A percentile compares a stretch with the other conserved stretches of the same genome.
phyloP scores from a whole-genome alignment of 306 rosid species.

The Acacia acuminata region DNA sequence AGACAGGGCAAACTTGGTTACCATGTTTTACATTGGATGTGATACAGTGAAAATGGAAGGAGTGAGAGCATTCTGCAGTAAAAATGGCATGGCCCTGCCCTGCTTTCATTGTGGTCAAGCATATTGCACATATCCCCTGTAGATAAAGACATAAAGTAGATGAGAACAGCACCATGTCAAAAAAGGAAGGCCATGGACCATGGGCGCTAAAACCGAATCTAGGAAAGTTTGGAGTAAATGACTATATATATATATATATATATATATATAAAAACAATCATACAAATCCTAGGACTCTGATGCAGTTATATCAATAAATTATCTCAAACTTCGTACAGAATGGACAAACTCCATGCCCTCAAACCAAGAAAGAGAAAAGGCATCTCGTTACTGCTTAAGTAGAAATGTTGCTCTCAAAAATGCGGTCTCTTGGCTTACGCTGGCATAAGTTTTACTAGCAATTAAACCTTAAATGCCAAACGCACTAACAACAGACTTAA shows the following conservation, averaged over 20 bases:
- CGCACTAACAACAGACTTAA: background rate
- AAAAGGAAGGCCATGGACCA: background rate
- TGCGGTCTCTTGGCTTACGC: background rate
- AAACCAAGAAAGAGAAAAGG: background rate
- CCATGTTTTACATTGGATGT: conserved; percentile 97
- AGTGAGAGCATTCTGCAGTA: conserved; percentile 95
- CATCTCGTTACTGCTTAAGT: background rate
- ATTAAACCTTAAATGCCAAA: conserved; percentile 9
- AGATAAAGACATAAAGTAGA: conserved; percentile 33
- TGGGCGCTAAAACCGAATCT: background rate
- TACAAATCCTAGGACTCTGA: background rate
- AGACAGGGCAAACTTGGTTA: conserved; percentile 88
- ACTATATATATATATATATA: background rate
- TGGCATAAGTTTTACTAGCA: background rate
- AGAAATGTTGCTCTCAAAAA: background rate
- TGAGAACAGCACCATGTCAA: conserved; percentile 33
- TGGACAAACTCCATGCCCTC: conserved; percentile 12
- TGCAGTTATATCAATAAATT: conserved; percentile 17
- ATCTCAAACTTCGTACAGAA: conserved; percentile 10
- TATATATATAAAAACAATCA: background rate
- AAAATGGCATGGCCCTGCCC: conserved; percentile 96
- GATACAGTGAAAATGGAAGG: conserved; percentile 95
- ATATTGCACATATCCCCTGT: conserved; percentile 92
- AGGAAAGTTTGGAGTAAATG: background rate
- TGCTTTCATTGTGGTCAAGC: conserved; percentile 75